Evolutionary conservation across 495 filamentous ascomycete species (phyloP).

Genomic region (Hypoxylon subgilvum): DNA sequence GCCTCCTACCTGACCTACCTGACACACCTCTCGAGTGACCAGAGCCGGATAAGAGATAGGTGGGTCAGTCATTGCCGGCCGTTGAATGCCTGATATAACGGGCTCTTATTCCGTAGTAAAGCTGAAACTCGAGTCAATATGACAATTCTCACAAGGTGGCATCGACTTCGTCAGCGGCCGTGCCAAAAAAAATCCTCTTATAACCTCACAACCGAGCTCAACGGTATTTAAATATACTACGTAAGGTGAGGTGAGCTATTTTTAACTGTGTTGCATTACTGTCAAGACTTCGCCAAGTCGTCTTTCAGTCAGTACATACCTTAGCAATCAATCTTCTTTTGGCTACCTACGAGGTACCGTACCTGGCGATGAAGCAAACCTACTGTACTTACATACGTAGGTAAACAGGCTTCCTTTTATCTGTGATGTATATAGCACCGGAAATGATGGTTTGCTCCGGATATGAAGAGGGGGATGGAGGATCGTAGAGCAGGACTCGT

Average conservation of each 20-base stretch:
- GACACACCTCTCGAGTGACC: too few relatives aligned
- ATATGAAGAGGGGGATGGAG: not conserved
- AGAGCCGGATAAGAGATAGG: too few relatives aligned
- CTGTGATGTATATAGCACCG: not conserved
- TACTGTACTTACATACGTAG: too few relatives aligned
- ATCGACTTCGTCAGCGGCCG: not conserved
- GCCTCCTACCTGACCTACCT: too few relatives aligned
- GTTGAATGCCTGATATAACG: too few relatives aligned
- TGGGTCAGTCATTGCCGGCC: too few relatives aligned
- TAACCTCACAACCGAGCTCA: slow-evolving; percentile 6
- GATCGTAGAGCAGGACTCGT: slow-evolving; percentile 1
- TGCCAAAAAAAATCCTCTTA: not conserved
- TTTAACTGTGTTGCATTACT: slow-evolving; percentile 16
- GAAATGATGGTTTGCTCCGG: slow-evolving; percentile 6
- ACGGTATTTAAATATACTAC: slow-evolving; percentile 7
- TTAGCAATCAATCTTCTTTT: too few relatives aligned
- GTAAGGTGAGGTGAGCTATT: slow-evolving; percentile 7
- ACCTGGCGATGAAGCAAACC: slow-evolving; percentile 3
- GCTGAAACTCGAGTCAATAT: slow-evolving; percentile 16
- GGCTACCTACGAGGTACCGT: too few relatives aligned
- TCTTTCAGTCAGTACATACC: too few relatives aligned
- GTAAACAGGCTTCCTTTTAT: slow-evolving; percentile 4
- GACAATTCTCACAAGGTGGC: slow-evolving; percentile 7
- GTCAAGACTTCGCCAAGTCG: too few relatives aligned
- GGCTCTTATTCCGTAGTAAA: not conserved